Evolutionary conservation across 257 asterid genomes (phyloP), one percentile per base, ranked within the genome.

Genomic region (Przewalskia tangutica): DNA sequence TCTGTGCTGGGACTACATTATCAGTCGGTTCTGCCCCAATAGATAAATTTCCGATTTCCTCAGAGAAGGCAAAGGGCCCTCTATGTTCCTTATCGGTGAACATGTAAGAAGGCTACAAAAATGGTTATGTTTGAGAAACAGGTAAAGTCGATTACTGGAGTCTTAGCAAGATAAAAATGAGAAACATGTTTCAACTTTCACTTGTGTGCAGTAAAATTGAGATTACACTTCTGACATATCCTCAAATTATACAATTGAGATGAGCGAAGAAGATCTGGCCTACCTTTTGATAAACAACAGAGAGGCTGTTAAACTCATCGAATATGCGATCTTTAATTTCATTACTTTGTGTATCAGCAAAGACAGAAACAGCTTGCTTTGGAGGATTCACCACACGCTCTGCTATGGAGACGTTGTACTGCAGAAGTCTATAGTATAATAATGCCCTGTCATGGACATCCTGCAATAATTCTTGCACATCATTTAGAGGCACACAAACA

Each of bases 401-500:
- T 56, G 99, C 98, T 65, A 91, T 90, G 64, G 94, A 81, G 34
- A 96, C 91, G 70, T 93, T 89, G 67, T 92, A 88, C 87, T 91
- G 89, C 36, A 96, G 83, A 82, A 96, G 98, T 90, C 99, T 91
- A 81, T 94, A 94, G 92, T 94, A 96, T 90, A 96, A 91, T 75
- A 96, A 79, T n/a, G 99, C 97, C 83, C 99, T 89, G 86, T 96
- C 99, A 86, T 88, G 99, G 83, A 96, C 99, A 92, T 96, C 99
- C 99, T 96, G 98, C 94, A 89, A 64, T 4, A 75, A 50, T 27
- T 48, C 62, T 50, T 50, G 46, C 75, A 23, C 80, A 75, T 75
- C 62, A 75, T 75, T 65, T 75, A 48, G 44, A 75, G 80, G 9
- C 62, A 13, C 79, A 71, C 60, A 75, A 75, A 75, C 23, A 23